Base-by-base conservation (phyloP, 495 filamentous ascomycete genomes). In the Penicillium bovifimosum region DNA sequence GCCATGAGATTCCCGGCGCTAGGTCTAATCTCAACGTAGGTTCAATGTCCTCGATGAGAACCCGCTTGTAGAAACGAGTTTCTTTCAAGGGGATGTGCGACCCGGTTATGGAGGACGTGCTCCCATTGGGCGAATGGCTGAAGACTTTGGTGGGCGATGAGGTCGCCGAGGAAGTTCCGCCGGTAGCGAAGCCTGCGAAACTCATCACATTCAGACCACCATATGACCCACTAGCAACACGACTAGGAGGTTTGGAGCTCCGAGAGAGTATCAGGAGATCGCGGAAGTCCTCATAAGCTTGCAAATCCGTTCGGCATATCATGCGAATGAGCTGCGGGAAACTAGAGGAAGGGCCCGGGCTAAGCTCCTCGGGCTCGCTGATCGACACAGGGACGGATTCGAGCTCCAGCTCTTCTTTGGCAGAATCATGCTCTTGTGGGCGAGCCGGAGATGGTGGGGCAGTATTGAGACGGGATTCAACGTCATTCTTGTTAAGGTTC, bases 1-100 rank as follows among this genome's bases (percentile, higher is more conserved):
- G 80, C 89, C 91, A 98, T 17, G 90, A 95, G 33, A 98, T 82
- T 0, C 91, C 91, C 1, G 93, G 92, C 0, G 93, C 89, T 5
- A 79, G 77, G 68, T 98, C 93, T 5, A 97, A 79, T 35, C 93
- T 81, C 16, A 98, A 70, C 0, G 93, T 95, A 2, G 93, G 93
- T 69, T 98, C 93, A 47, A 98, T 87, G 68, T 97, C 93, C 66
- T 98, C 93, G 46, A 80, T 74, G 10, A 96, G 68, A 6, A 79
- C 81, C 17, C 93, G 83, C 68, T 98, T 98, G 70, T 91, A 98
- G 66, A 96, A 97, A 54, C 86, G 87, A 3, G 86, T 90, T 48
- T 96, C 93, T 61, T 95, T 95, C 39, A 98, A 70, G 8, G 83
- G 77, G 17, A 75, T 70, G 36, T 71, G 67, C 17, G 65, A 62